These are phyloP conservation scores for Alloteropsis semialata DNA, from an alignment of 176 grass and related monocot genomes.

Conservation along the genomic window DNA sequence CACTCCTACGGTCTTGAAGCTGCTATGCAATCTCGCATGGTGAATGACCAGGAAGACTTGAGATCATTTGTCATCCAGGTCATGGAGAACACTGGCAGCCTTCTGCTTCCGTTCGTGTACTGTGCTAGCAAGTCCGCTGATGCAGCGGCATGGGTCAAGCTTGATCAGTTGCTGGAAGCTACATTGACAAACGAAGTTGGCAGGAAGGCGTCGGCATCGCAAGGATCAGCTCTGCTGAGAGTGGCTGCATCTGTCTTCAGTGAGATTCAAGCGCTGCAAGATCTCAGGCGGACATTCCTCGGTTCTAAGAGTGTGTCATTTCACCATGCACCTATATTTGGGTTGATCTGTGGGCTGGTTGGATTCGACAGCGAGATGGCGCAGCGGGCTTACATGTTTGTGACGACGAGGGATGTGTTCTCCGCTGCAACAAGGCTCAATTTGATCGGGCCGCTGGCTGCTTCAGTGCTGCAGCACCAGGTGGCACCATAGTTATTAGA, in stretches of 20 bases:
- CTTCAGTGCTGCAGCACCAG: slow-evolving; percentile 81
- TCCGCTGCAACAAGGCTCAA: slow-evolving; percentile 84
- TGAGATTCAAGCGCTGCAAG: slow-evolving; percentile 54
- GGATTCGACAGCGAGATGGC: slow-evolving; percentile 53
- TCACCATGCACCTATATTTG: slow-evolving; percentile 76
- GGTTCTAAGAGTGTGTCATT: slow-evolving; percentile 51
- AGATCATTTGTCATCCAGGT: slow-evolving; percentile 62
- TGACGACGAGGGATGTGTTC: slow-evolving; percentile 82
- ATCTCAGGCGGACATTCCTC: slow-evolving; percentile 44
- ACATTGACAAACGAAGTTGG: slow-evolving; percentile 77
- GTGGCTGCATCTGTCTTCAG: slow-evolving; percentile 61
- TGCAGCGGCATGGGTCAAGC: slow-evolving; percentile 35
- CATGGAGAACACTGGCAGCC: slow-evolving; percentile 69
- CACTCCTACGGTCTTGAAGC: slow-evolving; percentile 84
- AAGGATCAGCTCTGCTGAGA: slow-evolving; percentile 77
- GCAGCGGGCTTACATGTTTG: slow-evolving; percentile 70
- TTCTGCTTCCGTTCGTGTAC: slow-evolving; percentile 69
- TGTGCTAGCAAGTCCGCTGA: slow-evolving; percentile 55
- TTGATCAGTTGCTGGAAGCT: slow-evolving; percentile 76
- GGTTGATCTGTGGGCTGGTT: slow-evolving; percentile 63
- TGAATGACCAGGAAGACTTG: slow-evolving; percentile 48
- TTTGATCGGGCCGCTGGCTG: slow-evolving; percentile 76
- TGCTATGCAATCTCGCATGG: slow-evolving; percentile 64
- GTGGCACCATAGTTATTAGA: too few relatives aligned
- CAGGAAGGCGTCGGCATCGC: slow-evolving; percentile 63